Conservation (phyloP, 2,329 filamentous ascomycete species). For the Celoporthe dispersa region DNA sequence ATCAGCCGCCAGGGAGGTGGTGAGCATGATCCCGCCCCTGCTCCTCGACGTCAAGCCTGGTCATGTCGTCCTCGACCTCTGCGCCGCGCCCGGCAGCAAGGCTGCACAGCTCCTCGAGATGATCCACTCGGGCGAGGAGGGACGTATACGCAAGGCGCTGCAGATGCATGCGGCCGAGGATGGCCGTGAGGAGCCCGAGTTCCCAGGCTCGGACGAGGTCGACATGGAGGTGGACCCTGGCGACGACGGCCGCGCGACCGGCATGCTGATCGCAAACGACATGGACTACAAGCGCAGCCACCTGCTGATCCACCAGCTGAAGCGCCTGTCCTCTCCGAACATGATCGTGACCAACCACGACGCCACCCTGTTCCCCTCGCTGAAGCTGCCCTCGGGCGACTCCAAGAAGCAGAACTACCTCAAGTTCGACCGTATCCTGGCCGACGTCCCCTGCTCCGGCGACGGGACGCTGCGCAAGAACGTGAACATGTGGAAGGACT, state of each 20-base stretch:
- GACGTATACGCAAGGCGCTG: conserved; percentile 74
- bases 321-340: conserved; percentile 94
- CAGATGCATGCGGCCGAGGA: conserved; percentile 66
- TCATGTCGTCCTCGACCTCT: conserved; percentile 94
- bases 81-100: conserved; percentile 96
- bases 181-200: conserved; percentile 54
- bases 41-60: conserved; percentile 89
- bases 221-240: conserved; percentile 62
- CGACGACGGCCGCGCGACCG: conserved; percentile 87
- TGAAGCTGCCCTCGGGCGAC: conserved; percentile 71
- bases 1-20: conserved; percentile 96
- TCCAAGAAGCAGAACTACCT: conserved; percentile 70
- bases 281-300: conserved; percentile 95
- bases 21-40: conserved; percentile 98
- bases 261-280: conserved; percentile 93
- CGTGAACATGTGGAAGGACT: conserved; percentile 90
- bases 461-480: conserved; percentile 96
- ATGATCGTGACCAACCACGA: conserved; percentile 98
- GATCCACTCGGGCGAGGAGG: conserved; percentile 91
- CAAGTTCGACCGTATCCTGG: conserved; percentile 95
- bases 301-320: conserved; percentile 97
- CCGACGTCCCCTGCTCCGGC: conserved; percentile 95
- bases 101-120: conserved; percentile 94
- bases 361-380: conserved; percentile 91
- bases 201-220: conserved; percentile 53